Percentiles rank a stretch among this genome's conserved stretches.
Conservation (phyloP, 345 rosid species). For the Gynandropsis gynandra region DNA sequence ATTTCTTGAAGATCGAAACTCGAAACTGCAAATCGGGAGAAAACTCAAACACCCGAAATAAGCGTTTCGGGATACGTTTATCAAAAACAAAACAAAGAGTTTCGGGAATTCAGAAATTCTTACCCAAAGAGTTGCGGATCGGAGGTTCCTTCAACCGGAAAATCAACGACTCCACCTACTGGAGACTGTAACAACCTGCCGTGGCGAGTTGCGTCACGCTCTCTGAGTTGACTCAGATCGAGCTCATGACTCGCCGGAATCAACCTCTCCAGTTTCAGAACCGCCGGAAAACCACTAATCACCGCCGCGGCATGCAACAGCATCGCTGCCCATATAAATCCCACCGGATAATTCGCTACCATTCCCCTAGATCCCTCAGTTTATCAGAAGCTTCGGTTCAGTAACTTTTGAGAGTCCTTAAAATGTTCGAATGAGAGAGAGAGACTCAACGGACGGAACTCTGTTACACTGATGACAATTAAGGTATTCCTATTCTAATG, state of each 20-base stretch:
- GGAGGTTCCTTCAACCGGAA: conserved; percentile 67
- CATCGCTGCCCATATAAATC: conserved; percentile 23
- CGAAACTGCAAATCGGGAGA: no score
- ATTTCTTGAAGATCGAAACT: no score
- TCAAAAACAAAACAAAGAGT: conserved; percentile 5
- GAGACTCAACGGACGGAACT: no score
- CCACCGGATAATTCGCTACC: conserved; percentile 27
- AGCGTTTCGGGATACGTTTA: no score
- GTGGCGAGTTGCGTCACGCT: conserved; percentile 68
- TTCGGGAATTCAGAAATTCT: conserved; percentile 31
- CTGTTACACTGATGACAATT: no score
- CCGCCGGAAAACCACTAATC: conserved; percentile 43
- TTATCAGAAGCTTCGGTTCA: no score
- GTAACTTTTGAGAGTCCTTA: no score
- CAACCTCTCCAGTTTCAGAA: conserved; percentile 49
- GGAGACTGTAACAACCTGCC: conserved; percentile 68
- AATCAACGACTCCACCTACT: conserved; percentile 58
- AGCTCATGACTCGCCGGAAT: conserved; percentile 42
- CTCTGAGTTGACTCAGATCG: conserved; percentile 51
- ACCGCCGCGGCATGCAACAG: conserved; percentile 22
- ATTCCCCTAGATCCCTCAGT: background rate
- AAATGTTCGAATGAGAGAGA: no score
- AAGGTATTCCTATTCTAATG: no score
- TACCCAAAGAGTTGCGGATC: conserved; percentile 93
- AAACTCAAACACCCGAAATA: no score